Percentiles rank a stretch among this genome's conserved stretches.
phyloP scores from a whole-genome alignment of 164 flowering plant species.

The Nymphaea colorata region DNA sequence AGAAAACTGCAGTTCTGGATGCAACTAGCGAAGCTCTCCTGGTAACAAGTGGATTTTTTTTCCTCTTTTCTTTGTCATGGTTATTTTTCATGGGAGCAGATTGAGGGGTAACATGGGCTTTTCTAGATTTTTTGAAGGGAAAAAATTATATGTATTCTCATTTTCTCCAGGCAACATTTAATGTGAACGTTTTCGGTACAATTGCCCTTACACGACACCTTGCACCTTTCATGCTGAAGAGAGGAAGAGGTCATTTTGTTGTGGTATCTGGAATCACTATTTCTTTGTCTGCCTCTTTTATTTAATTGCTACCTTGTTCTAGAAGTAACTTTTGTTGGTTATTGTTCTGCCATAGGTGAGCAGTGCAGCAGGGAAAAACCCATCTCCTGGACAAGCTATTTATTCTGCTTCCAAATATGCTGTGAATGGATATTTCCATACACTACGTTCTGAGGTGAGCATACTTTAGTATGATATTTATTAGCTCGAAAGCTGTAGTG shows the following conservation, averaged over 20 bases:
- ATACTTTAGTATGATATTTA: not conserved
- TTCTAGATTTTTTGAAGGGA: no score
- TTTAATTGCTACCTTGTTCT: not conserved
- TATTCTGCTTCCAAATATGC: slow-evolving; percentile 94
- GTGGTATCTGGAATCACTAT: slow-evolving; percentile 50
- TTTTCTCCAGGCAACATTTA: slow-evolving; percentile 44
- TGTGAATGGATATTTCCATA: slow-evolving; percentile 84
- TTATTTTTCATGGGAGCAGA: not conserved
- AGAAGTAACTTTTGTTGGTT: not conserved
- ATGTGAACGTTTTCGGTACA: slow-evolving; percentile 84
- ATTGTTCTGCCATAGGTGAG: slow-evolving; percentile 51
- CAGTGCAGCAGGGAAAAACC: slow-evolving; percentile 96
- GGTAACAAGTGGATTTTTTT: slow-evolving; percentile 29
- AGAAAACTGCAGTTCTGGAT: slow-evolving; percentile 78
- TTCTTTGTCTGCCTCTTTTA: not conserved
- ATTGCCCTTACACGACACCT: slow-evolving; percentile 68
- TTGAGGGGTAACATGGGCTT: no score
- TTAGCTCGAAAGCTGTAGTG: not conserved
- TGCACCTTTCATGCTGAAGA: slow-evolving; percentile 71
- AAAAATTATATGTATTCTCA: not conserved
- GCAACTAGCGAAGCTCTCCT: slow-evolving; percentile 61
- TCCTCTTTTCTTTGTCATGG: not conserved
- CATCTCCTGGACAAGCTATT: slow-evolving; percentile 94
- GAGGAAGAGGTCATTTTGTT: slow-evolving; percentile 85
- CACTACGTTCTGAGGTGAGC: slow-evolving; percentile 87